A percentile compares a stretch with the other conserved stretches of the same genome.
phyloP scores from a whole-genome alignment of 2,329 filamentous ascomycete genomes.

The Arthrinium phaeospermum region DNA sequence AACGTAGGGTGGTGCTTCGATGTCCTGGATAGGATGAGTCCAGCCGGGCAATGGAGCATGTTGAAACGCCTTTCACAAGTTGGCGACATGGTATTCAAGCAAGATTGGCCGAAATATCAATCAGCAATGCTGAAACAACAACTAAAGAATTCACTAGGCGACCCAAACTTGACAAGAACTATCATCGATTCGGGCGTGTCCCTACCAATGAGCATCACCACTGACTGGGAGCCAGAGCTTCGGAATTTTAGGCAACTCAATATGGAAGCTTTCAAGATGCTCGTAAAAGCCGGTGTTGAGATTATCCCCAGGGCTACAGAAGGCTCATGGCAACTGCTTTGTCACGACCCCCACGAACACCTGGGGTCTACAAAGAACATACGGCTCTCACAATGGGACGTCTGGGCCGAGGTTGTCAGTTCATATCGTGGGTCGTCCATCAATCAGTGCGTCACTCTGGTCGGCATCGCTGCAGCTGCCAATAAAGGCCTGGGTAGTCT shows the following conservation, averaged over 20 bases:
- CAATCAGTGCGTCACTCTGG: background rate
- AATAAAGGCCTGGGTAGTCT: background rate
- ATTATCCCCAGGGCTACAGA: too few species aligned
- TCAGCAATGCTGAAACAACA: background rate
- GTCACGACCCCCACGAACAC: too few species aligned
- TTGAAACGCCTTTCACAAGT: background rate
- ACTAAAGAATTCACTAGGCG: background rate
- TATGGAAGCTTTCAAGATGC: background rate
- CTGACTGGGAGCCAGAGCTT: too few species aligned
- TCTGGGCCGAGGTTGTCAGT: too few species aligned
- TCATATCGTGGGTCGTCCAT: background rate
- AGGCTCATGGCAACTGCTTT: too few species aligned
- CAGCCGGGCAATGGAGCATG: background rate
- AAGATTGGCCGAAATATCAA: too few species aligned
- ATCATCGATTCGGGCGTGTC: background rate
- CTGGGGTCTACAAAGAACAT: background rate
- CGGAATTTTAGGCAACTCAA: background rate
- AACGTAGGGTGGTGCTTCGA: background rate
- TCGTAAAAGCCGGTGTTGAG: too few species aligned
- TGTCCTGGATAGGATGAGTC: background rate
- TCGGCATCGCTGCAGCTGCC: background rate
- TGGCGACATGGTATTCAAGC: too few species aligned
- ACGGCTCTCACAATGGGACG: background rate
- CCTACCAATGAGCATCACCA: background rate
- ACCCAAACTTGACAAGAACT: background rate